These are phyloP conservation scores for Phytophthora ohioensis DNA, from an alignment of 352 stramenopile species.

Conservation along the genomic window DNA sequence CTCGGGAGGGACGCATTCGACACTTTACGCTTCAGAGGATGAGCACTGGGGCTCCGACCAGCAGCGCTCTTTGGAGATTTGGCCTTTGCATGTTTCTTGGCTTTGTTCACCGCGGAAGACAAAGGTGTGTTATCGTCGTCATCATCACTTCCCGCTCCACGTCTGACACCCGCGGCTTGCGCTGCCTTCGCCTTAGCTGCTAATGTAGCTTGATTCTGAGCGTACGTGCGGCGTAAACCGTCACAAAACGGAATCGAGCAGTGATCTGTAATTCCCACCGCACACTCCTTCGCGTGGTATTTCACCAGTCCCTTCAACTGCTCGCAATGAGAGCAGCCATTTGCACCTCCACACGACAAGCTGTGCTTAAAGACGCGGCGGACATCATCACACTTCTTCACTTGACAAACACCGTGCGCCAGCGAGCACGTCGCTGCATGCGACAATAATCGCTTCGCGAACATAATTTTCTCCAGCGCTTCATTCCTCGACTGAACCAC, in stretches of 20 bases:
- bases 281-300: conserved; percentile 85
- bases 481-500: conserved; percentile 57
- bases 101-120: conserved; percentile 71
- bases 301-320: conserved; percentile 88
- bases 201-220: conserved; percentile 49
- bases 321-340: conserved; percentile 80
- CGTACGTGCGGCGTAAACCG: conserved; percentile 65
- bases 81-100: conserved; percentile 65
- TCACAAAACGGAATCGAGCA: conserved; percentile 90
- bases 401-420: conserved; percentile 67
- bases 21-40: conserved; percentile 34
- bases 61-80: conserved; percentile 70
- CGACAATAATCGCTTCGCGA: conserved; percentile 83
- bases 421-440: conserved; percentile 78
- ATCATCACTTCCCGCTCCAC: conserved; percentile 50
- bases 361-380: conserved; percentile 89
- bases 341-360: conserved; percentile 69
- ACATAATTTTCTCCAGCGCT: conserved; percentile 85
- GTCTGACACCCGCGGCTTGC: conserved; percentile 19
- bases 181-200: conserved; percentile 44
- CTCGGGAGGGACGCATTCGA: conserved; percentile 32
- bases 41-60: conserved; percentile 11
- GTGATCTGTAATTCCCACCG: conserved; percentile 63
- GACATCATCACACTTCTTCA: conserved; percentile 91
- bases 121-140: conserved; percentile 83